A percentile compares a stretch with the other conserved stretches of the same genome.
phyloP scores from a whole-genome alignment of 1,284 basidiomycete genomes.

The Trichosporon coremiiforme region DNA sequence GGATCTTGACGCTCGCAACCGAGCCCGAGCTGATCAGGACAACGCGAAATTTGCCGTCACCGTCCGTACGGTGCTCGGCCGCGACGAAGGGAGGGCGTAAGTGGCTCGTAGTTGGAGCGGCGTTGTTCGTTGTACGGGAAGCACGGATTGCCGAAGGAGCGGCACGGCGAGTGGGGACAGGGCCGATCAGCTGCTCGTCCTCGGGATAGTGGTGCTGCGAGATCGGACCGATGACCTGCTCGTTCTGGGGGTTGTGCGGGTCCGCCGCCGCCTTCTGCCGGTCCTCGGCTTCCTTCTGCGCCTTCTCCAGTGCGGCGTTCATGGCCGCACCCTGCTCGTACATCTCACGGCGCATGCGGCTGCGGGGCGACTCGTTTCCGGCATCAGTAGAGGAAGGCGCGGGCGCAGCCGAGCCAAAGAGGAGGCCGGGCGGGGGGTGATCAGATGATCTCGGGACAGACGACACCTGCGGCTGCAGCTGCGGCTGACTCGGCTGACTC shows the following conservation, averaged over 20 bases:
- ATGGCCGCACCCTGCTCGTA: conserved; percentile 39
- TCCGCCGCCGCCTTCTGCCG: background rate
- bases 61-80: conserved; percentile 38
- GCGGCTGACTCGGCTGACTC: no score
- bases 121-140: no score
- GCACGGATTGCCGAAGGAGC: background rate
- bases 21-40: conserved; percentile 87
- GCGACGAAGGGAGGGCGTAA: conserved; percentile 40
- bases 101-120: background rate
- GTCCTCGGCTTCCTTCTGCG: conserved; percentile 16
- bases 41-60: conserved; percentile 62
- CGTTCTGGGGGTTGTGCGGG: background rate
- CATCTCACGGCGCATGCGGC: conserved; percentile 42
- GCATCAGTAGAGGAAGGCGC: conserved; percentile 1
- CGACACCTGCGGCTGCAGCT: background rate
- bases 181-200: background rate
- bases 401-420: background rate
- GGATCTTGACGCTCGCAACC: conserved; percentile 91
- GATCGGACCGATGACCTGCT: background rate
- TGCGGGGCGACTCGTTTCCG: conserved; percentile 42
- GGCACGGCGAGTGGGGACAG: background rate
- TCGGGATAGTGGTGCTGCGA: background rate
- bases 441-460: background rate
- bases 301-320: conserved; percentile 11
- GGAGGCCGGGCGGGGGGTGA: background rate